These are phyloP conservation scores for Trichoderma sp. DNA, from an alignment of 2,329 filamentous ascomycete genomes.

Conservation along the genomic window DNA sequence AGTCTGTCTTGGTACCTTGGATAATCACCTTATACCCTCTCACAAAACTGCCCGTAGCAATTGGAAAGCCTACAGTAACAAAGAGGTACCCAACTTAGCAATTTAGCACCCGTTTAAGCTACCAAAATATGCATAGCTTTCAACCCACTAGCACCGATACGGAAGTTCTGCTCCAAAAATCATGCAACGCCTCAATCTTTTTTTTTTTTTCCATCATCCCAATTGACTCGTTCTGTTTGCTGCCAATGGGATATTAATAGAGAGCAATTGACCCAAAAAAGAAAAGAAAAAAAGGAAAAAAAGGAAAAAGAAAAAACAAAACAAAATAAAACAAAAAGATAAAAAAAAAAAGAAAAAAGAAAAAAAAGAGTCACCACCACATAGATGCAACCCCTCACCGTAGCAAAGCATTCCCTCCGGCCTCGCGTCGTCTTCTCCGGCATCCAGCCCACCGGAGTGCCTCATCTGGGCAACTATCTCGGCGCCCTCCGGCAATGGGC, in stretches of 20 bases:
- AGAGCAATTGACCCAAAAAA: not conserved
- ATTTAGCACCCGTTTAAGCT: not conserved
- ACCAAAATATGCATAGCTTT: not conserved
- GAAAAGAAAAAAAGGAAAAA: not conserved
- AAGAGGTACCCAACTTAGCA: not conserved
- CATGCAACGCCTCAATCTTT: not conserved
- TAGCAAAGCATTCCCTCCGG: slow-evolving; percentile 3
- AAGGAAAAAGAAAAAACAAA: not conserved
- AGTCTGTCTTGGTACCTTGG: not conserved
- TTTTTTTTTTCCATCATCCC: not conserved
- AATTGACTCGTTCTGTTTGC: not conserved
- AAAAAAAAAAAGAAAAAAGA: no score
- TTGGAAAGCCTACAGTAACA: no score
- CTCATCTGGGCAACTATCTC: slow-evolving; percentile 92
- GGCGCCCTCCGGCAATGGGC: slow-evolving; percentile 88
- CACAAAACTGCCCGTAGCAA: not conserved
- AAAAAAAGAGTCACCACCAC: no score
- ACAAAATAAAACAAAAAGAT: not conserved
- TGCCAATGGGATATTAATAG: not conserved
- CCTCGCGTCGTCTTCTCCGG: slow-evolving; percentile 76
- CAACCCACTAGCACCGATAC: slow-evolving; percentile 1
- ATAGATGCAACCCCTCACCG: slow-evolving; percentile 5
- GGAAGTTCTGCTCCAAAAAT: not conserved
- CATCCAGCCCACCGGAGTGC: slow-evolving; percentile 92
- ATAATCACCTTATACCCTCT: not conserved